Conservation (phyloP, 768 basidiomycete genomes). For the Arthromyces matolae region DNA sequence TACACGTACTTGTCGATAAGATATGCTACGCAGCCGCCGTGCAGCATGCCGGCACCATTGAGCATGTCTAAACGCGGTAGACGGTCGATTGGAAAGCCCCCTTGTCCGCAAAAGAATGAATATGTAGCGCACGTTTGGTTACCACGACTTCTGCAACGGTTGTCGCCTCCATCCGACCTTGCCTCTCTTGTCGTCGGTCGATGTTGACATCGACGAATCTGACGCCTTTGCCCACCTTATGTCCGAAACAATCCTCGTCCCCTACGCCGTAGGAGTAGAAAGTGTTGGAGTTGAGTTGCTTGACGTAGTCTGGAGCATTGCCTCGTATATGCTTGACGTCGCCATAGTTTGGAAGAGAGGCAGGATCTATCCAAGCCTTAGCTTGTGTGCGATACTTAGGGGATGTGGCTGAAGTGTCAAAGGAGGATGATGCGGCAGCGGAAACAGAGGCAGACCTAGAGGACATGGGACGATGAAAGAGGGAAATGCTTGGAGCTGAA, state of each 20-base stretch:
- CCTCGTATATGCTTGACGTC: conserved; percentile 57
- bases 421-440: conserved; percentile 22
- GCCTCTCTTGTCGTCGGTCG: conserved; percentile 40
- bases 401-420: too few species aligned
- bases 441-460: conserved; percentile 20
- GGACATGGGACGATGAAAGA: conserved; percentile 18
- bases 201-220: conserved; percentile 59
- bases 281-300: conserved; percentile 65
- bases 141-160: conserved; percentile 62
- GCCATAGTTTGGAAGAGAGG: conserved; percentile 53
- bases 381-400: conserved; percentile 22
- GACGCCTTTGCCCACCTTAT: conserved; percentile 56
- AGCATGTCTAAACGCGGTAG: conserved; percentile 51
- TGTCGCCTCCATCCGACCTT: conserved; percentile 54
- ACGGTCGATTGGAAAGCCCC: not conserved
- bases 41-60: conserved; percentile 72
- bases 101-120: not conserved
- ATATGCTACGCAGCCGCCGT: conserved; percentile 73
- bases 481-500: conserved; percentile 10
- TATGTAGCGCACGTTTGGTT: conserved; percentile 47
- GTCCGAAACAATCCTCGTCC: conserved; percentile 56
- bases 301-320: conserved; percentile 58
- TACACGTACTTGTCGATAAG: conserved; percentile 68
- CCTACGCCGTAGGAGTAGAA: conserved; percentile 72
- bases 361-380: conserved; percentile 64